Evolutionary conservation across 2,329 filamentous ascomycete genomes (phyloP), one percentile per base, ranked within the genome.

Genomic region (Simplicillium sp.): DNA sequence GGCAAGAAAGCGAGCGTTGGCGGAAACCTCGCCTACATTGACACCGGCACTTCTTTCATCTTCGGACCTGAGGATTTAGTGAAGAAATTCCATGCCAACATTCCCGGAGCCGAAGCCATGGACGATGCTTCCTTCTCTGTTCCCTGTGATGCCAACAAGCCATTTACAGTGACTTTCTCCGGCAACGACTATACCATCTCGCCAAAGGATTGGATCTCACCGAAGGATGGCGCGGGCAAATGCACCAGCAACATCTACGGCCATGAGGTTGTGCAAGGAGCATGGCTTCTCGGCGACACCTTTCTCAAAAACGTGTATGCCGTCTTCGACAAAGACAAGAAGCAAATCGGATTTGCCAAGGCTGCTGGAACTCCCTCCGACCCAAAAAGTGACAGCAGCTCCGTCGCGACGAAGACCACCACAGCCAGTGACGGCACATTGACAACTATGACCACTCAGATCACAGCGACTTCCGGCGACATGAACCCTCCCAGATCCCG

Each of bases 281-380:
- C 79, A 20, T 94, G 87, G 87, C 68, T 95, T n/a, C 61, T 94
- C 1, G 88, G 88, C 2, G 87, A 88, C 49, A 77, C 83, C 1
- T 94, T 94, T 52, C 63, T 95, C 46, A 94, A 94, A 66, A 94
- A 94, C 50, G 87, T 94, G 13, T 94, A 94, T 56, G 70, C 78
- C 2, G 81, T 92, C 17, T 94, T 94, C 56, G 88, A 95, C 57
- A 77, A 76, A 40, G 87, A 90, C 46, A 55, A 78, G 48, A 62
- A 59, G 34, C 73, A 72, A 39, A 76, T 88, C 48, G 43, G 43
- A 28, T 42, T 44, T 28, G 43, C 43, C 16, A 31, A 15, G 13
- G 16, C 42, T 32, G 31, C 44, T 36, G 35, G 42, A 32, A 32
- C 43, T n/a, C 31, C 41, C 16, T 39, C 34, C 15, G 43, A 40